Evolutionary conservation across 225 moss, liverwort and hornwort genomes (phyloP).

Genomic region (Polytrichum formosum): DNA sequence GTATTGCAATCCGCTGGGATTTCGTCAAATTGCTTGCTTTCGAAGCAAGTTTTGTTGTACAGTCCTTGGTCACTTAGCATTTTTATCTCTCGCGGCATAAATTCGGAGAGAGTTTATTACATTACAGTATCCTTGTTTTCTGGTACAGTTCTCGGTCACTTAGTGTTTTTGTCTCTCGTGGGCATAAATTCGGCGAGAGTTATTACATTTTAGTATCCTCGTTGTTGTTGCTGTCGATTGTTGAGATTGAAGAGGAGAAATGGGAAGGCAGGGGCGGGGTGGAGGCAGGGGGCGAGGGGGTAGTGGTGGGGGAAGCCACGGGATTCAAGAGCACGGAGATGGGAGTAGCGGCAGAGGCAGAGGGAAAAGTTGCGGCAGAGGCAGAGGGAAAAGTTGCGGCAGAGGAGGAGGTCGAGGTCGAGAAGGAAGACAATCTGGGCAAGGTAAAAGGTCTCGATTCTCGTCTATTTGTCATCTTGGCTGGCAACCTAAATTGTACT

Average conservation of each 20-base stretch:
- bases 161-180: no score
- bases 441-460: slow-evolving; percentile 3
- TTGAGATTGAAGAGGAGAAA: neutral
- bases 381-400: slow-evolving; percentile 31
- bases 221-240: no score
- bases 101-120: no score
- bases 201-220: no score
- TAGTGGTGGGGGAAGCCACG: slow-evolving; percentile 21
- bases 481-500: neutral
- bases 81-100: no score
- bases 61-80: no score
- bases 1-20: no score
- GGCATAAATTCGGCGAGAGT: no score
- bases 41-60: no score
- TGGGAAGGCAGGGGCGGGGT: slow-evolving; percentile 35
- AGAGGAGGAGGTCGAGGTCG: slow-evolving; percentile 13
- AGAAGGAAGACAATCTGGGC: slow-evolving; percentile 25
- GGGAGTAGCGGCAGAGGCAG: slow-evolving; percentile 30
- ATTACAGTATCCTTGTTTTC: no score
- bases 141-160: no score
- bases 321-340: slow-evolving; percentile 17
- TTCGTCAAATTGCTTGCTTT: no score
- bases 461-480: neutral
- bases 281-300: slow-evolving; percentile 39
- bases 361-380: slow-evolving; percentile 37